Percentiles rank a stretch among this genome's conserved stretches.
These are phyloP conservation scores for Botrytis fabae DNA, from an alignment of 2,329 filamentous ascomycete genomes.

Conservation along the genomic window DNA sequence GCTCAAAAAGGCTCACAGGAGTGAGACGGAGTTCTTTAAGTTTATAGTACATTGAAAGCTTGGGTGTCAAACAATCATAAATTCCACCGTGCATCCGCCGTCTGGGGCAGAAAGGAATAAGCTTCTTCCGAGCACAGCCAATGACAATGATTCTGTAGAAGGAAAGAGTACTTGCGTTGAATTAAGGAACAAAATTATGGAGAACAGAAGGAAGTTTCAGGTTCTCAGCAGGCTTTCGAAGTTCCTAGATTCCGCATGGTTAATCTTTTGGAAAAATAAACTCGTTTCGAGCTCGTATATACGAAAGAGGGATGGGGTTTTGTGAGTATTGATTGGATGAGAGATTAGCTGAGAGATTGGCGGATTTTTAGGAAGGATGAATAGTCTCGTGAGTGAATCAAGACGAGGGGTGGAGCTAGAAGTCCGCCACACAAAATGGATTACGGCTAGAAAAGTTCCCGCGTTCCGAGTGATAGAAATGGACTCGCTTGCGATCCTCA, in stretches of 20 bases:
- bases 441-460: constrained; percentile 6
- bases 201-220: not conserved
- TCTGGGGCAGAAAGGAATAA: not conserved
- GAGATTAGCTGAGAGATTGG: not conserved
- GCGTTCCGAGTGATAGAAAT: constrained; percentile 3
- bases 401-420: not conserved
- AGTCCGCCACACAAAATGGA: accelerated
- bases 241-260: not conserved
- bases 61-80: not conserved
- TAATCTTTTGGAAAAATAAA: not conserved
- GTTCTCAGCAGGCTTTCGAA: not conserved
- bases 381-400: not conserved
- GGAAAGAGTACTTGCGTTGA: not conserved
- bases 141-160: not conserved
- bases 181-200: not conserved
- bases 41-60: not conserved
- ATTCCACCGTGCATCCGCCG: not conserved
- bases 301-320: not conserved
- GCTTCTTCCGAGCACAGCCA: constrained; percentile 8
- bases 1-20: not conserved
- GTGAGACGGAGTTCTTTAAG: not conserved
- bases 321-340: not conserved
- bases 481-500: not conserved
- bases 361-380: not conserved
- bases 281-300: not conserved